phyloP scores from a whole-genome alignment of 2,329 filamentous ascomycete species.

The Rutstroemia sydowiana region DNA sequence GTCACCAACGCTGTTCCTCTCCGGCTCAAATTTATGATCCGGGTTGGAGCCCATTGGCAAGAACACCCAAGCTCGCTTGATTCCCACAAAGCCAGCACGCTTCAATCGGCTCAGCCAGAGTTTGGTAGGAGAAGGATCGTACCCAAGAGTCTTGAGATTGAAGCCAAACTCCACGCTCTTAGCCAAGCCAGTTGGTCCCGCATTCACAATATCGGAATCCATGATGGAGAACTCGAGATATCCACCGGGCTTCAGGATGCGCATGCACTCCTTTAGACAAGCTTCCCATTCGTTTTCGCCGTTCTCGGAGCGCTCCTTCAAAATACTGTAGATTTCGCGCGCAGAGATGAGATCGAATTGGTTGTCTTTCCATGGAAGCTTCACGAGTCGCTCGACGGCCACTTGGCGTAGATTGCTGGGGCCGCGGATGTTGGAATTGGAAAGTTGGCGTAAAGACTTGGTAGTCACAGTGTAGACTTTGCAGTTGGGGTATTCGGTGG shows the following conservation, averaged over 20 bases:
- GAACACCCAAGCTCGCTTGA: conserved; percentile 82
- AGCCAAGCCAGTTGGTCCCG: conserved; percentile 70
- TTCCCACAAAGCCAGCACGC: conserved; percentile 68
- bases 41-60: conserved; percentile 67
- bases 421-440: conserved; percentile 69
- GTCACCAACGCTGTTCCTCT: conserved; percentile 33
- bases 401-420: conserved; percentile 83
- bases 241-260: conserved; percentile 82
- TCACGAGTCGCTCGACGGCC: conserved; percentile 67
- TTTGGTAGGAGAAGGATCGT: conserved; percentile 79
- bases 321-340: conserved; percentile 74
- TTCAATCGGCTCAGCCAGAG: conserved; percentile 68
- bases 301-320: conserved; percentile 65
- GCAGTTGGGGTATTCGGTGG: conserved; percentile 74
- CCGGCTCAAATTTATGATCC: conserved; percentile 34
- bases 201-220: conserved; percentile 83
- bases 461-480: conserved; percentile 85
- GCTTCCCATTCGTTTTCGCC: conserved; percentile 80
- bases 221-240: conserved; percentile 87
- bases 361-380: conserved; percentile 75
- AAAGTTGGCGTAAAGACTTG: conserved; percentile 60
- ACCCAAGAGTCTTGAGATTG: conserved; percentile 80
- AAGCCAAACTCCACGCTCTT: conserved; percentile 90
- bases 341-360: conserved; percentile 91
- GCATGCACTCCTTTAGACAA: conserved; percentile 78